Conservation (phyloP, 1,284 basidiomycete genomes). For the Ceratobasidium sp. region DNA sequence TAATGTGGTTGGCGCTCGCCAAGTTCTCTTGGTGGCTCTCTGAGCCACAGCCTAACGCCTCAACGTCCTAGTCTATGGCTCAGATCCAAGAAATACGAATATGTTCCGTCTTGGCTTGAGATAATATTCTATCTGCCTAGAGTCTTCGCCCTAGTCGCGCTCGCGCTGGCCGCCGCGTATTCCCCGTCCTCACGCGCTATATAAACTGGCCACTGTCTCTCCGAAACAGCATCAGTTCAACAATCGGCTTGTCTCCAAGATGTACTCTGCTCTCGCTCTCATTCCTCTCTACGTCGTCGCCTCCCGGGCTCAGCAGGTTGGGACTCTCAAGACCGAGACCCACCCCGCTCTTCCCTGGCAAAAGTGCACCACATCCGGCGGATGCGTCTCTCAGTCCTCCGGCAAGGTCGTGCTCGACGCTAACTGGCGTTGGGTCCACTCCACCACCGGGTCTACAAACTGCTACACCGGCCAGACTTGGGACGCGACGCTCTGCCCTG, state of each 20-base stretch:
- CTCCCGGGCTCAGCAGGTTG: constrained; percentile 27
- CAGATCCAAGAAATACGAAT: no score
- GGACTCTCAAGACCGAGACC: constrained; percentile 19
- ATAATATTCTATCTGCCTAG: no score
- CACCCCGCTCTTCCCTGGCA: constrained; percentile 25
- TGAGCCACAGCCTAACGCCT: no score
- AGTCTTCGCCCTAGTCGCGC: no score
- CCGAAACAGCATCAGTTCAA: constrained; percentile 12
- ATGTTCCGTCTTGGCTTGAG: no score
- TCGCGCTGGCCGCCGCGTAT: neutral
- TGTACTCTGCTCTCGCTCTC: constrained; percentile 23
- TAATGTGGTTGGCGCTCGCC: no score
- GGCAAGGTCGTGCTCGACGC: constrained; percentile 43
- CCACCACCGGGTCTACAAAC: constrained; percentile 58
- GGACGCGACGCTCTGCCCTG: constrained; percentile 60
- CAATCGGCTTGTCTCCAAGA: constrained; percentile 5
- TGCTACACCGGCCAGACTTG: constrained; percentile 64
- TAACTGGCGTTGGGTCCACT: constrained; percentile 43
- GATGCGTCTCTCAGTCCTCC: constrained; percentile 16
- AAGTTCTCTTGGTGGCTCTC: no score
- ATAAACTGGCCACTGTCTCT: neutral
- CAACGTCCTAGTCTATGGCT: no score
- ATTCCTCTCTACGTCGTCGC: neutral
- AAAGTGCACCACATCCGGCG: constrained; percentile 31
- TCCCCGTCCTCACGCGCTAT: neutral